A percentile compares a stretch with the other conserved stretches of the same genome.
These are phyloP conservation scores for Kalaharituber pfeilii DNA, from an alignment of 2,329 filamentous ascomycete species.

Conservation along the genomic window DNA sequence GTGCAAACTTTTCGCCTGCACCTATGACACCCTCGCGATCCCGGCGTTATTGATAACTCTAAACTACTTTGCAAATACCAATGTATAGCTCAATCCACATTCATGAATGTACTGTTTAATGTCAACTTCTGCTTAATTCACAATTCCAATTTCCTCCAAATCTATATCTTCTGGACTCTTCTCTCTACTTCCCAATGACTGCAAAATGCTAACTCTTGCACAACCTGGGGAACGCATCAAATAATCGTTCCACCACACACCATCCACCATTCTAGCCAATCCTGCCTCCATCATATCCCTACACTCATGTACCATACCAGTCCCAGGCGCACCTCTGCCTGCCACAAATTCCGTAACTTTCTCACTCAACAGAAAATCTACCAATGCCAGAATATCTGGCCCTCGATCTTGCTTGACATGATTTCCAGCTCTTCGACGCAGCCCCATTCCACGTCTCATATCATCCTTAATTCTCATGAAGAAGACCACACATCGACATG, in stretches of 20 bases:
- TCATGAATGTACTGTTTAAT: not conserved
- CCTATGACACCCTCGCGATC: not conserved
- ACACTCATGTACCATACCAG: not conserved
- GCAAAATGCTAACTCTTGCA: no score
- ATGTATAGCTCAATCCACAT: not conserved
- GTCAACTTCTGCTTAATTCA: not conserved
- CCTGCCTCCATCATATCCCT: not conserved
- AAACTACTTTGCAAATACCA: not conserved
- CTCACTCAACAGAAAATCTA: not conserved
- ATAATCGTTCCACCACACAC: not conserved
- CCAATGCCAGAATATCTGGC: not conserved
- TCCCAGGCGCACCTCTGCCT: not conserved
- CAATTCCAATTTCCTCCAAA: not conserved
- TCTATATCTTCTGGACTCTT: not conserved
- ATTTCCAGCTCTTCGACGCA: not conserved
- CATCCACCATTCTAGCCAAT: not conserved
- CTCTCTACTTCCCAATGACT: not conserved
- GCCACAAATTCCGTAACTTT: not conserved
- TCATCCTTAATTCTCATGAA: not conserved
- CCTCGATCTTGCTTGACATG: not conserved
- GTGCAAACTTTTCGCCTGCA: not conserved
- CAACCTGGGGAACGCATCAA: not conserved
- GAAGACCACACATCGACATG: not conserved
- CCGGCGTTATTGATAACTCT: not conserved
- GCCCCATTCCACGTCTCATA: not conserved